These are phyloP conservation scores for Neurospora sp. DNA, from an alignment of 495 filamentous ascomycete genomes.

Conservation along the genomic window DNA sequence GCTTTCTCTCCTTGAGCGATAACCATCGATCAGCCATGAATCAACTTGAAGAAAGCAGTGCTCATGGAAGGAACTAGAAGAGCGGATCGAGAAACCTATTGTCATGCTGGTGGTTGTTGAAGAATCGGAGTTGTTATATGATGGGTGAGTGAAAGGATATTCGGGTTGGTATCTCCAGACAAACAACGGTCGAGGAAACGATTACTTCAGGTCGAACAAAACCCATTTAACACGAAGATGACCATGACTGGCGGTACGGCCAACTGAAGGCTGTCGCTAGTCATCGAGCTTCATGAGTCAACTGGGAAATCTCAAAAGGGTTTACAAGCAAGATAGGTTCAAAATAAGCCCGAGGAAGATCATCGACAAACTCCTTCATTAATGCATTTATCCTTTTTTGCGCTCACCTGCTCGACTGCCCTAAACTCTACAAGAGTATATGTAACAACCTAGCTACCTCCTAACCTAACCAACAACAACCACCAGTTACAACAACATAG, in stretches of 20 bases:
- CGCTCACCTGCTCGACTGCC: not conserved
- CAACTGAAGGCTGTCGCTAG: not conserved
- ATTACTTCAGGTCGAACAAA: not conserved
- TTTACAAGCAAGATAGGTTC: not conserved
- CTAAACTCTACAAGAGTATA: not conserved
- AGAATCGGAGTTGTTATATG: not conserved
- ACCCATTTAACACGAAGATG: not conserved
- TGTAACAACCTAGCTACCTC: not conserved
- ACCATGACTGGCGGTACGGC: not conserved
- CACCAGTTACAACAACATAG: not conserved
- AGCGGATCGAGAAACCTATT: not conserved
- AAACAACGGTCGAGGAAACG: not conserved
- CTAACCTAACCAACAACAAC: not conserved
- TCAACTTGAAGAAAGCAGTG: not conserved
- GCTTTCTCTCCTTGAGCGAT: not conserved
- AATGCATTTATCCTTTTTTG: not conserved
- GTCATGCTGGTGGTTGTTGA: not conserved
- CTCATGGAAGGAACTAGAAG: not conserved
- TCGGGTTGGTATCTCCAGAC: not conserved
- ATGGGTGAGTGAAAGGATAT: not conserved
- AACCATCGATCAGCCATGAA: not conserved
- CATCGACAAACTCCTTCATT: not conserved
- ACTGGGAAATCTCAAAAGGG: not conserved
- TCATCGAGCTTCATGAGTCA: not conserved
- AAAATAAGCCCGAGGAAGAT: not conserved